Evolutionary conservation across 805 yeast species (phyloP).

Genomic region (Wickerhamomyces strasburgensis): DNA sequence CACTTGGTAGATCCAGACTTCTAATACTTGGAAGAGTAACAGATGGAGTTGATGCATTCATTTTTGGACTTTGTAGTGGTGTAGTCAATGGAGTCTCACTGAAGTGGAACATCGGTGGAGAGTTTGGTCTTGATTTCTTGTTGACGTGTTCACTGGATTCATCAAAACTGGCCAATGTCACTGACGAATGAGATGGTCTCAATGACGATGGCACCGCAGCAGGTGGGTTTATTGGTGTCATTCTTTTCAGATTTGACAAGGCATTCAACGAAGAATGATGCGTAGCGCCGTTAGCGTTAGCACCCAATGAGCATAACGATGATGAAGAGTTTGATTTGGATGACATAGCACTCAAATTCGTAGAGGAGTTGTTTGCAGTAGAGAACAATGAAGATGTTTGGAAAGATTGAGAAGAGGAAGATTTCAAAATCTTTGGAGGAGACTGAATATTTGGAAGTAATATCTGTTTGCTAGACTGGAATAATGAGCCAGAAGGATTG

Average conservation of each 20-base stretch:
- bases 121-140: constrained; percentile 45
- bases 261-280: constrained; percentile 17
- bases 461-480: constrained; percentile 17
- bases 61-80: constrained; percentile 44
- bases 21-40: constrained; percentile 24
- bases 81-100: constrained; percentile 46
- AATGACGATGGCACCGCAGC: constrained; percentile 13
- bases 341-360: constrained; percentile 22
- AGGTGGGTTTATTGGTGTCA: constrained; percentile 36
- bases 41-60: constrained; percentile 19
- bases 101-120: constrained; percentile 35
- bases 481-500: constrained; percentile 16
- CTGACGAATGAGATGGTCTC: constrained; percentile 24
- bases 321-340: constrained; percentile 26
- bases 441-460: constrained; percentile 25
- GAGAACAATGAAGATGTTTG: constrained; percentile 24
- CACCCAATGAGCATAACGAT: constrained; percentile 21
- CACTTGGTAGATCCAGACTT: constrained; percentile 23
- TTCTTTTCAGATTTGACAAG: constrained; percentile 24
- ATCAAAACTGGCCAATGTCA: constrained; percentile 16
- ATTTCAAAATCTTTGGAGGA: constrained; percentile 26
- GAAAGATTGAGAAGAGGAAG: constrained; percentile 21
- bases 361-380: constrained; percentile 20
- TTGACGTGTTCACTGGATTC: constrained; percentile 24
- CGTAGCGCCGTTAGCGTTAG: not conserved